Evolutionary conservation across 75 land plant genomes (phyloP), one percentile per base, ranked within the genome.

Genomic region (Sequoia sempervirens): DNA sequence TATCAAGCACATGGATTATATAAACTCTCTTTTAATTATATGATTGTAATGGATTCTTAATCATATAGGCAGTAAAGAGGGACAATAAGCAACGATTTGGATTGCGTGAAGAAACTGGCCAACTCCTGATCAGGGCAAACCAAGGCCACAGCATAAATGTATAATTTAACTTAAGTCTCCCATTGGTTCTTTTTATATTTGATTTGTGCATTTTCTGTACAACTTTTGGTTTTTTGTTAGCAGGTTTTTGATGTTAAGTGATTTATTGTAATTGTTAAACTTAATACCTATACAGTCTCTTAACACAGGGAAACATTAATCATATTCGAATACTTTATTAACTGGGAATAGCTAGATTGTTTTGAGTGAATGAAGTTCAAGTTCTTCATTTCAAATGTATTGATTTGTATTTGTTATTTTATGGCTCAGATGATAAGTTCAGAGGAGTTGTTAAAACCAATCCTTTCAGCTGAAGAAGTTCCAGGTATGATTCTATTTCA

Each of bases 141-240:
- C 99, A 97, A 88, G 99, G 99, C 30, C 99, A 97, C 80, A 89
- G 94, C 13, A 70, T 97, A 15, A 70, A 61, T 87, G 99, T 97
- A 84, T 47, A 36, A 11, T 40, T 83, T n/a, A 53, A 30, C 30
- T 37, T 36, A 9, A 74, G 79, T 23, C 64, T 20, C 28, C 23
- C 0, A 4, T 79, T 74, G 76, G 46, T 79, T 23, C 34, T 47
- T 80, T 47, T 47, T 14, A 10, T 46, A 28, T 13, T 30, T n/a
- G 26, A 28, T 28, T 28, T 82, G 20, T 36, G 3, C 5, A 82
- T 41, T 32, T 47, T 47, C 11, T 11, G 47, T 79, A 46, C 43
- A 61, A 17, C 4, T 28, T 79, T 45, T 47, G 32, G 20, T 47
- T 46, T 47, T 1, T 46, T 46, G 47, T 10, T 79, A 73, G 4